Evolutionary conservation across 306 rosid genomes (phyloP), one percentile per base, ranked within the genome.

Genomic region (Fragaria vesca): DNA sequence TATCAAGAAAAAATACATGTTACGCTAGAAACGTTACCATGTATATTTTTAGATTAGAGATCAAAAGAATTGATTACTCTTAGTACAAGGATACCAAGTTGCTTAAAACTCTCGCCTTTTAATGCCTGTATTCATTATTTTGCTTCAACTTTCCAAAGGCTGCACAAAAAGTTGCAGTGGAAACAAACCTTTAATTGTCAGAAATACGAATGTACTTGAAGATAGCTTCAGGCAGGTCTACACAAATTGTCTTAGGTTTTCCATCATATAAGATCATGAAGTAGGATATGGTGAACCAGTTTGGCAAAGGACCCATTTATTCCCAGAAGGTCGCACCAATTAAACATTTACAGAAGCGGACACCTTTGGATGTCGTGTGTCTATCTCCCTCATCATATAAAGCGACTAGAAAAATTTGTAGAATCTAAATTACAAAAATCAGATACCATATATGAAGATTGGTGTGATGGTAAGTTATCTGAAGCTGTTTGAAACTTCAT

Each of bases 321-420:
- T 65, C 48, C 61, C 36, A 21, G 17, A 51, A 32, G 3, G 9
- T 6, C 36, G 77, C 45, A 46, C 52, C 65, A 34, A 72, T 2
- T 34, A 10, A 20, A 36, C 65, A 72, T 72, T 72, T 51, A 52
- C 65, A 72, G 34, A 51, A 15, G 2, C 13, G 76, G 77, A 21
- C 51, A 73, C 21, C 68, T 73, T n/a, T 21, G 77, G 38, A 40
- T 73, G 40, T 73, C 66, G 16, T 34, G 50, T 55, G 21, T 2
- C 38, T 40, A 73, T n/a, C 54, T 24, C 55, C 76, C 42, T 73
- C 42, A 24, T 21, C 9, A 34, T 36, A 72, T 40, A 57, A 57
- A 38, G 47, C 40, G 38, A 55, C 67, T 13, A 26, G 66, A 38
- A 55, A 72, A 46, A 30, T n/a, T 40, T 40, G 43, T 40, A 40